Conservation (phyloP, 805 yeast species). For the Cyberlindnera amylophila region DNA sequence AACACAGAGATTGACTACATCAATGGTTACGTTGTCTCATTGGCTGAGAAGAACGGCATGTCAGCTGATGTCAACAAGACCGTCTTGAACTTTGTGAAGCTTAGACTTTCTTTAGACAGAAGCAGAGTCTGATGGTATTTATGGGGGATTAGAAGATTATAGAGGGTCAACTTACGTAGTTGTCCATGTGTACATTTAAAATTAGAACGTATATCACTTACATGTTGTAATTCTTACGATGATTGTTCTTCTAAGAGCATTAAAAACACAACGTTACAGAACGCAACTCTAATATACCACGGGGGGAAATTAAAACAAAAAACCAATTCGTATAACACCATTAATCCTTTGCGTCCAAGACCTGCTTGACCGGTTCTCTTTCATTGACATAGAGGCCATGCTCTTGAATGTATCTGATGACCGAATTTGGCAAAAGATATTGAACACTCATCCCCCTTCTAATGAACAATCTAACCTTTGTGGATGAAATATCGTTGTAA, state of each 20-base stretch:
- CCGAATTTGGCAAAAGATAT: conserved; percentile 88
- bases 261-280: too few species aligned
- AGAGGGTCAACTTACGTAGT: too few species aligned
- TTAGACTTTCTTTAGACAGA: conserved; percentile 28
- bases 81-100: conserved; percentile 31
- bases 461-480: conserved; percentile 87
- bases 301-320: too few species aligned
- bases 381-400: conserved; percentile 81
- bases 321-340: too few species aligned
- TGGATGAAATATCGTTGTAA: conserved; percentile 92
- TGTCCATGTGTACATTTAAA: too few species aligned
- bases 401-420: conserved; percentile 91
- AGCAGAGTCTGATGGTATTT: conserved; percentile 10
- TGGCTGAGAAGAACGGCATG: conserved; percentile 45
- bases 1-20: conserved; percentile 78
- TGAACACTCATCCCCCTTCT: conserved; percentile 97
- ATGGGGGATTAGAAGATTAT: too few species aligned
- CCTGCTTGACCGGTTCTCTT: conserved; percentile 92
- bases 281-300: too few species aligned
- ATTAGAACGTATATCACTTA: too few species aligned
- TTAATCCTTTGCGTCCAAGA: conserved; percentile 43
- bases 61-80: conserved; percentile 32
- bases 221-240: too few species aligned
- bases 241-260: too few species aligned
- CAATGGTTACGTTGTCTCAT: conserved; percentile 69